Evolutionary conservation across 768 basidiomycete genomes (phyloP).

Genomic region (Clitopilus passeckerianus): DNA sequence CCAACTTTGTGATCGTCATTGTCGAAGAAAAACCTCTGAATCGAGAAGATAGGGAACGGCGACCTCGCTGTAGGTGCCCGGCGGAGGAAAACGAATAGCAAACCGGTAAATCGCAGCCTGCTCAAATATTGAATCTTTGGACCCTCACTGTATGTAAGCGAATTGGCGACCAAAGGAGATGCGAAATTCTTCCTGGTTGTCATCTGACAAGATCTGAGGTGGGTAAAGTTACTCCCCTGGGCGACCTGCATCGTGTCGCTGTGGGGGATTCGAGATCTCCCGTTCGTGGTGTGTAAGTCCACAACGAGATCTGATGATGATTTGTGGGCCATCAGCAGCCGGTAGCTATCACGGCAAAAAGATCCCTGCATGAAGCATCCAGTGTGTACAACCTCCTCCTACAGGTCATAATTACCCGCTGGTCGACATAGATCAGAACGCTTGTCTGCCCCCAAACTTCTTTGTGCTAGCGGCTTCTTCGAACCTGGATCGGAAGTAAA

Average conservation of each 20-base stretch:
- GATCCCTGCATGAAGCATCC: too few species aligned
- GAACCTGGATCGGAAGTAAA: too few species aligned
- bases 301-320: too few species aligned
- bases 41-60: background rate
- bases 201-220: background rate
- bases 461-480: background rate
- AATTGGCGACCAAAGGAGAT: background rate
- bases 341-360: too few species aligned
- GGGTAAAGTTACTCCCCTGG: background rate
- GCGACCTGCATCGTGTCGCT: background rate
- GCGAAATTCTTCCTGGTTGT: background rate
- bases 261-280: background rate
- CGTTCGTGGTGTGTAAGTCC: too few species aligned
- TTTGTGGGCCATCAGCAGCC: too few species aligned
- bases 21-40: background rate
- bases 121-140: background rate
- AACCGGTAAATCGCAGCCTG: background rate
- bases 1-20: slow-evolving; percentile 5
- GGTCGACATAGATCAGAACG: background rate
- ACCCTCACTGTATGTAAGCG: background rate
- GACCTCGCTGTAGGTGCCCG: background rate
- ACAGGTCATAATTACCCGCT: too few species aligned
- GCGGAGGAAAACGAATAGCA: background rate
- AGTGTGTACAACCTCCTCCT: too few species aligned
- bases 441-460: background rate